phyloP scores from a whole-genome alignment of 2,329 filamentous ascomycete genomes.

The Coniochaeta ligniaria region DNA sequence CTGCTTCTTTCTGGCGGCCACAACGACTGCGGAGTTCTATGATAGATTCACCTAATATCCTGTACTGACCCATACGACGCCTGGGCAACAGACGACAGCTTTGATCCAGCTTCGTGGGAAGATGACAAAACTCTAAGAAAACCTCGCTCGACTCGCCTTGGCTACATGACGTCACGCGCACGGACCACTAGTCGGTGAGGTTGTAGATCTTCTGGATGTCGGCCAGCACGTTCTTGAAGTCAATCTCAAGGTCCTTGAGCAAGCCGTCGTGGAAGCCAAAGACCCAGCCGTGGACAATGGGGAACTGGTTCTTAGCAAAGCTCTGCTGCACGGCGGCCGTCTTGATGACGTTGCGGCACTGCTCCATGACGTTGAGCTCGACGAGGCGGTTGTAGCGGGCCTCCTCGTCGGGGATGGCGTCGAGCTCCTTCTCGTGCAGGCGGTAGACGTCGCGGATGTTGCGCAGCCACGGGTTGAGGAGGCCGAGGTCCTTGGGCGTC shows the following conservation, averaged over 20 bases:
- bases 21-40: too few species aligned
- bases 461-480: constrained; percentile 67
- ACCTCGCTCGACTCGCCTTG: background rate
- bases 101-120: background rate
- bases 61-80: background rate
- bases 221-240: constrained; percentile 43
- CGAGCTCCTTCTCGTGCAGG: constrained; percentile 63
- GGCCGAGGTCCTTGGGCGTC: constrained; percentile 61
- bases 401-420: constrained; percentile 50
- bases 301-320: constrained; percentile 55
- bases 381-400: constrained; percentile 64
- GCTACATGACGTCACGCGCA: background rate
- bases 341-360: constrained; percentile 72
- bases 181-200: constrained; percentile 20
- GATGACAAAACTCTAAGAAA: background rate
- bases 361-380: constrained; percentile 75
- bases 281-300: constrained; percentile 68
- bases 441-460: constrained; percentile 71
- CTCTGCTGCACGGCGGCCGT: constrained; percentile 72
- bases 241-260: constrained; percentile 52
- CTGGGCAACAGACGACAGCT: background rate
- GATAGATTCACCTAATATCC: background rate
- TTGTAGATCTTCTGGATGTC: constrained; percentile 56
- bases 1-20: too few species aligned
- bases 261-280: constrained; percentile 63